A percentile compares a stretch with the other conserved stretches of the same genome.
Conservation (phyloP, 164 flowering plant species). For the Umbilicus rupestris region DNA sequence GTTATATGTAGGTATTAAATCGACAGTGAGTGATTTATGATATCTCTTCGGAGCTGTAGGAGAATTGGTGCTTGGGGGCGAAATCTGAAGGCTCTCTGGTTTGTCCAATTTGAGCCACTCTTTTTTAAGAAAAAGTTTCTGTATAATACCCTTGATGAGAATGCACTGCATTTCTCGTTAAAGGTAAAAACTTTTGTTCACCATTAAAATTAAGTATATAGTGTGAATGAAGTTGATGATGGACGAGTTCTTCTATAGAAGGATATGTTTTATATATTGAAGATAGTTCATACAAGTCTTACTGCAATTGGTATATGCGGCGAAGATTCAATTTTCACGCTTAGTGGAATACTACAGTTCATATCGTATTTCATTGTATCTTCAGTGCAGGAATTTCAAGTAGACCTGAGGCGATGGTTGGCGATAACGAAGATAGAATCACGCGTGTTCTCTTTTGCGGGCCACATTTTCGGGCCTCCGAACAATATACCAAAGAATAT, state of each 20-base stretch:
- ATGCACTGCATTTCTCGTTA: no score
- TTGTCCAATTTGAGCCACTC: not conserved
- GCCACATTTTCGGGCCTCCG: slow-evolving; percentile 59
- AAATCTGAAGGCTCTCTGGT: not conserved
- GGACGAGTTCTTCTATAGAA: no score
- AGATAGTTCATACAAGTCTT: no score
- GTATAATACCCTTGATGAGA: not conserved
- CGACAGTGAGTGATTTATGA: not conserved
- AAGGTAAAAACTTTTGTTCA: no score
- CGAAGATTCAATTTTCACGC: not conserved
- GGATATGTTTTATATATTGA: no score
- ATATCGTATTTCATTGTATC: not conserved
- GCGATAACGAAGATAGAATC: slow-evolving; percentile 11
- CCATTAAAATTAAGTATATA: no score
- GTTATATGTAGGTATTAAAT: not conserved
- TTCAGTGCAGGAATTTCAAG: not conserved
- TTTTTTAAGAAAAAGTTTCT: no score
- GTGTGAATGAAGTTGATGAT: no score
- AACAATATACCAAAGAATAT: slow-evolving; percentile 63
- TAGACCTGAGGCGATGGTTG: slow-evolving; percentile 4
- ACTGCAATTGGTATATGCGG: not conserved
- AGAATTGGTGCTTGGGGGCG: not conserved
- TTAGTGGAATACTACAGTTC: not conserved
- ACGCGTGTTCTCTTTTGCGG: slow-evolving; percentile 82
- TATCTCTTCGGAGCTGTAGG: not conserved